A percentile compares a stretch with the other conserved stretches of the same genome.
Conservation (phyloP, 2,329 filamentous ascomycete genomes). For the Keithomyces neogunnii region DNA sequence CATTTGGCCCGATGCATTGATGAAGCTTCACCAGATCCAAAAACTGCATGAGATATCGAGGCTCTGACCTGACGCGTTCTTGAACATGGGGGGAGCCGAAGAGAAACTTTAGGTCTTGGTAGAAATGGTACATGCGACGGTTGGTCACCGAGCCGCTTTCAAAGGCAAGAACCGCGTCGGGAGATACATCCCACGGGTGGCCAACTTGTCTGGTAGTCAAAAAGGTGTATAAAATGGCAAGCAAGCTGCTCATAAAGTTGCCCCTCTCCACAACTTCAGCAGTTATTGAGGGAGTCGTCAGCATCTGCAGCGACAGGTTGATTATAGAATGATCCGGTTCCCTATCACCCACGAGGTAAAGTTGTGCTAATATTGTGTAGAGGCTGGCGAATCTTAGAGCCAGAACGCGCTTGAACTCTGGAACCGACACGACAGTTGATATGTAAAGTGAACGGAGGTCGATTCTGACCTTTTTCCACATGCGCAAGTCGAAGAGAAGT, state of each 20-base stretch:
- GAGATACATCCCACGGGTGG: conserved; percentile 81
- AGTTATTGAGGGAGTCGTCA: conserved; percentile 94
- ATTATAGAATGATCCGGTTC: conserved; percentile 98
- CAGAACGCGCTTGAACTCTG: conserved; percentile 89
- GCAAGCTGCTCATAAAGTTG: conserved; percentile 90
- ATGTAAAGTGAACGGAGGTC: conserved; percentile 91
- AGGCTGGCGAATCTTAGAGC: conserved; percentile 90
- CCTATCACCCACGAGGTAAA: conserved; percentile 91
- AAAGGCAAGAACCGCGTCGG: conserved; percentile 80
- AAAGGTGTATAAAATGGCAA: conserved; percentile 97
- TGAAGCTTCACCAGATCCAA: conserved; percentile 92
- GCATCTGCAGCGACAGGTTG: conserved; percentile 91
- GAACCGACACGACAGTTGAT: conserved; percentile 89
- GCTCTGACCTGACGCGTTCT: conserved; percentile 71
- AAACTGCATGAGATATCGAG: conserved; percentile 87
- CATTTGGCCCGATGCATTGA: conserved; percentile 93
- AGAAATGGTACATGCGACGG: conserved; percentile 94
- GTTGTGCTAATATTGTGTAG: conserved; percentile 85
- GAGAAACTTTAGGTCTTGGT: conserved; percentile 85
- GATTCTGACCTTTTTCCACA: conserved; percentile 94
- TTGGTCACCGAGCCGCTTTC: conserved; percentile 94
- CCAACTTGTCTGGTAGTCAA: conserved; percentile 92
- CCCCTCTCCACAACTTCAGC: conserved; percentile 90
- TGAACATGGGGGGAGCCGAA: conserved; percentile 85
- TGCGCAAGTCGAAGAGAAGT: conserved; percentile 83